A percentile compares a stretch with the other conserved stretches of the same genome.
Conservation (phyloP, 352 stramenopile genomes). For the Phytophthora europaea region DNA sequence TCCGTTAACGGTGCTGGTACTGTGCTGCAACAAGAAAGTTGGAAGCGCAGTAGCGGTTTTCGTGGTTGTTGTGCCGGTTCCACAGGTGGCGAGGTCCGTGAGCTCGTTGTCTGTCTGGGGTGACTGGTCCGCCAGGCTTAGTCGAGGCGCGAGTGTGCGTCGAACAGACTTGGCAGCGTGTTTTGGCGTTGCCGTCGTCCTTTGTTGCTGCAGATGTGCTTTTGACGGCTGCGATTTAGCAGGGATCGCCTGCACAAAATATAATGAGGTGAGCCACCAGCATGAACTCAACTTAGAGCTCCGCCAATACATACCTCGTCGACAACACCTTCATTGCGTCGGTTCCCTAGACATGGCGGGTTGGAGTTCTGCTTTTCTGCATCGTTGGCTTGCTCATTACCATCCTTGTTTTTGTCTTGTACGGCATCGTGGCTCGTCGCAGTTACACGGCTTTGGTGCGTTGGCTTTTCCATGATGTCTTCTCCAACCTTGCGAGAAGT, state of each 20-base stretch:
- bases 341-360: neutral
- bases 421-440: constrained; percentile 1
- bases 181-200: constrained; percentile 19
- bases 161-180: constrained; percentile 32
- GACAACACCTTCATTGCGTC: constrained; percentile 1
- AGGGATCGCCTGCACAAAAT: constrained; percentile 5
- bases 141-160: constrained; percentile 23
- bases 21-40: neutral
- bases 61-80: neutral
- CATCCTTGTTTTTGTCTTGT: neutral
- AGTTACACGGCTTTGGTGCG: neutral
- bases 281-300: neutral
- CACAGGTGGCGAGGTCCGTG: constrained; percentile 9
- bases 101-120: constrained; percentile 30
- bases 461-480: neutral
- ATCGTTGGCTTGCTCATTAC: constrained; percentile 14
- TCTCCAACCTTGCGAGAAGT: neutral
- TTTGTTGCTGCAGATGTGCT: constrained; percentile 19
- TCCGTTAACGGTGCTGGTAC: neutral
- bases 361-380: constrained; percentile 6
- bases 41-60: neutral
- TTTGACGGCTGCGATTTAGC: constrained; percentile 16
- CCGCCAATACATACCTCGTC: constrained; percentile 23
- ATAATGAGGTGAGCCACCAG: constrained; percentile 3
- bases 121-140: constrained; percentile 33